These are phyloP conservation scores for Amborella trichopoda DNA, from an alignment of 164 flowering plant genomes.

Conservation along the genomic window DNA sequence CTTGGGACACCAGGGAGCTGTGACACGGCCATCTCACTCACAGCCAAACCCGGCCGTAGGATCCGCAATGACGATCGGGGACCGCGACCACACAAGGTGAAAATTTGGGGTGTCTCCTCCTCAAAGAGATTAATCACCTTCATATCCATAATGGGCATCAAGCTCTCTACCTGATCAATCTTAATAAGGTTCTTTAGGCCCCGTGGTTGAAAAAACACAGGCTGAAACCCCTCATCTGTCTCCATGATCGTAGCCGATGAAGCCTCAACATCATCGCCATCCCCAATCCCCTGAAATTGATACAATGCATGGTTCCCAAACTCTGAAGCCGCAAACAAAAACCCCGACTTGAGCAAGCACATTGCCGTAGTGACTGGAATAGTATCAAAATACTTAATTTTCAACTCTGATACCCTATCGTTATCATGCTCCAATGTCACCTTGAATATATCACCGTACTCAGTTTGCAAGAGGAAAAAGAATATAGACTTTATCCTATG, in stretches of 20 bases:
- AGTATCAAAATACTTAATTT: slow-evolving; percentile 92
- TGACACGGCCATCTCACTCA: slow-evolving; percentile 98
- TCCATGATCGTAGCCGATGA: slow-evolving; percentile 88
- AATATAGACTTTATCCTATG: slow-evolving; percentile 83
- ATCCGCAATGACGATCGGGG: slow-evolving; percentile 88
- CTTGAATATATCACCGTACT: slow-evolving; percentile 93
- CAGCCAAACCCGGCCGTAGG: slow-evolving; percentile 85
- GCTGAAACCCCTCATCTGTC: slow-evolving; percentile 93
- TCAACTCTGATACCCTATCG: slow-evolving; percentile 53
- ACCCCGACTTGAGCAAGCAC: slow-evolving; percentile 81
- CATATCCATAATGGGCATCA: slow-evolving; percentile 99
- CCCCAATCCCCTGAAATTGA: slow-evolving; percentile 94
- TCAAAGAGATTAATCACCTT: slow-evolving; percentile 82
- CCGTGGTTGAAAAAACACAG: slow-evolving; percentile 95
- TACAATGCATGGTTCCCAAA: slow-evolving; percentile 94
- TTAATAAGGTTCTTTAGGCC: slow-evolving; percentile 80
- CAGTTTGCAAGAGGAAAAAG: slow-evolving; percentile 91
- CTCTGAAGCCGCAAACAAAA: slow-evolving; percentile 94
- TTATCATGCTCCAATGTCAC: slow-evolving; percentile 71
- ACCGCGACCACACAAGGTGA: slow-evolving; percentile 89
- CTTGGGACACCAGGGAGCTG: slow-evolving; percentile 95
- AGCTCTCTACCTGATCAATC: slow-evolving; percentile 90
- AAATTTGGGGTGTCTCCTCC: slow-evolving; percentile 95
- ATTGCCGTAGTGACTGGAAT: slow-evolving; percentile 78
- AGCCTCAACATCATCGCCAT: slow-evolving; percentile 83